These are phyloP conservation scores for Harringtonia lauricola DNA, from an alignment of 2,329 filamentous ascomycete genomes.

Conservation along the genomic window DNA sequence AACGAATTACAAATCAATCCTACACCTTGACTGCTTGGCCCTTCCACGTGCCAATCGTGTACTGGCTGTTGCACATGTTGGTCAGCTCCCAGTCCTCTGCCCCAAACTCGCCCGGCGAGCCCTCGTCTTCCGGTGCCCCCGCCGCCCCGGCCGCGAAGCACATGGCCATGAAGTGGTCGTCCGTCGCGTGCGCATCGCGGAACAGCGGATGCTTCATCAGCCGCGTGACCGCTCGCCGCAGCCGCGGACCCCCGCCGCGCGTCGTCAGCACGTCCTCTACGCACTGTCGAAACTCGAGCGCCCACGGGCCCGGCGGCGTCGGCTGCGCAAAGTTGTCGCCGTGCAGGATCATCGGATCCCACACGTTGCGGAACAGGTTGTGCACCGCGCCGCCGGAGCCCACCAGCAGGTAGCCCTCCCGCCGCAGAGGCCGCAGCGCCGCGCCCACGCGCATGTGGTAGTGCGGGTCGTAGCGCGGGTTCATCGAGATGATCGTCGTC, in stretches of 20 bases:
- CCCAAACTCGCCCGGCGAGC: constrained; percentile 27
- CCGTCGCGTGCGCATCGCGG: constrained; percentile 56
- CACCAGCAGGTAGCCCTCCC: constrained; percentile 41
- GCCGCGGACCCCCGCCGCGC: constrained; percentile 32
- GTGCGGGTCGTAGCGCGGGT: constrained; percentile 28
- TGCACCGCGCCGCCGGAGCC: constrained; percentile 54
- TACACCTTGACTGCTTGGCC: too few species aligned
- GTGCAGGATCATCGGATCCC: constrained; percentile 52
- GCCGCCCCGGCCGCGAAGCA: constrained; percentile 50
- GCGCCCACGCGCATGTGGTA: constrained; percentile 41
- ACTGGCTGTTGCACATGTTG: constrained; percentile 54
- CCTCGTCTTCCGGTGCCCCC: constrained; percentile 35
- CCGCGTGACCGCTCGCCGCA: constrained; percentile 44
- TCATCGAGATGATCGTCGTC: constrained; percentile 40
- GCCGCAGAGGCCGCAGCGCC: constrained; percentile 42
- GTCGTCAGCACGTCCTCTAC: constrained; percentile 45
- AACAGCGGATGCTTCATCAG: constrained; percentile 59
- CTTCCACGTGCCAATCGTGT: constrained; percentile 34
- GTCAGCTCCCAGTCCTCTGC: constrained; percentile 57
- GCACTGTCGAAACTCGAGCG: constrained; percentile 54
- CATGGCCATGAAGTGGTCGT: constrained; percentile 59
- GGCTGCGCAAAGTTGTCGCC: constrained; percentile 51
- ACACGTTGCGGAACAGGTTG: constrained; percentile 58
- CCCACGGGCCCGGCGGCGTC: constrained; percentile 45
- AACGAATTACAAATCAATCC: too few species aligned